Base-by-base conservation (phyloP, 768 basidiomycete genomes). In the Mycena kentingensis region DNA sequence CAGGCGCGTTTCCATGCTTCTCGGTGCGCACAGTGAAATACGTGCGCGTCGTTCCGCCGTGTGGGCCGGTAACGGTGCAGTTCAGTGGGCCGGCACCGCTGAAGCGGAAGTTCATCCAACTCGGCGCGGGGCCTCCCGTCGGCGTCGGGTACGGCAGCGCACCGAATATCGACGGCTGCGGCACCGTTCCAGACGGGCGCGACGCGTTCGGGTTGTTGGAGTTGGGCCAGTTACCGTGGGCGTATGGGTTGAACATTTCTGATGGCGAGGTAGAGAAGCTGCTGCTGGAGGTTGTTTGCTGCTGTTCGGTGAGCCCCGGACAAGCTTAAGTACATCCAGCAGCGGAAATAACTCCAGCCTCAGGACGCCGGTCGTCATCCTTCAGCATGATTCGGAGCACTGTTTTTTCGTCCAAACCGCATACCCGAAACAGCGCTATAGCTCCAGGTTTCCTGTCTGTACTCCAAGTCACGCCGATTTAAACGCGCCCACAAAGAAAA, bases 21-120 rank as follows among this genome's bases (percentile, higher is more conserved):
- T 69, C 68, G 26, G 78, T 78, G 21, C 53, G 62, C 53, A 79
- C 51, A 39, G 73, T 71, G 58, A 77, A 76, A 19, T 69, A 70
- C 18, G 73, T 70, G 52, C 72, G 70, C 15, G 65, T n/a, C n/a
- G n/a, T n/a, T n/a, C n/a, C n/a, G n/a, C n/a, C 65, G 49, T 71
- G 66, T 0, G 78, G 74, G 1, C 77, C 77, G 44, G 74, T 54
- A 46, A 80, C 71, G 21, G 58, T 69, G 53, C 70, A 79, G 62
- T 80, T 73, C 24, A 79, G 65, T 5, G 73, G 69, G 35, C 64
- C 71, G 59, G 72, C 66, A 15, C 69, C 64, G 36, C 70, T 68
- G 65, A 80, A 78, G 19, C 68, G 67, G 66, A 78, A 73, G 5
- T 74, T 70, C 50, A 77, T 58, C 41, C 41, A 42, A 51, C 72